phyloP scores from a whole-genome alignment of 331 rosid species.

The Ulmus americana region DNA sequence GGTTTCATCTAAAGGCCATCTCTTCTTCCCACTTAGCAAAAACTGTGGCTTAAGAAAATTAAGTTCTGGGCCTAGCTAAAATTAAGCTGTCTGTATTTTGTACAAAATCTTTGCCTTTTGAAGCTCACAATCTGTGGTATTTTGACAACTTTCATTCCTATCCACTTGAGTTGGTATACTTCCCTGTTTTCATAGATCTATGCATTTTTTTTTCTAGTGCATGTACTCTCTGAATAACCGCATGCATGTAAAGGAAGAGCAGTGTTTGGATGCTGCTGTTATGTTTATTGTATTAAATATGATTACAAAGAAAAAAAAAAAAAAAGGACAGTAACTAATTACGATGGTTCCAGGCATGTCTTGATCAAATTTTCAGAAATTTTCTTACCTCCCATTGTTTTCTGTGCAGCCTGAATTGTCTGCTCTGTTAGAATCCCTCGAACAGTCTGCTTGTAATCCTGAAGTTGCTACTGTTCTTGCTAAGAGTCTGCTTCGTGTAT shows the following conservation, averaged over 20 bases:
- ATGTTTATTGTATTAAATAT: background rate
- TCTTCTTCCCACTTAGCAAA: too few relatives aligned
- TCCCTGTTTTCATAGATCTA: too few relatives aligned
- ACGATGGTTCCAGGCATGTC: background rate
- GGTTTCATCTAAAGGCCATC: too few relatives aligned
- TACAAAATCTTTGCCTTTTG: too few relatives aligned
- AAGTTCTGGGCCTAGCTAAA: too few relatives aligned
- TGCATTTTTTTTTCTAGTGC: background rate
- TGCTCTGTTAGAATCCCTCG: constrained; percentile 74
- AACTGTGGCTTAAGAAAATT: too few relatives aligned
- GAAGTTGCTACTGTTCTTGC: constrained; percentile 58
- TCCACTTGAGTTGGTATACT: too few relatives aligned
- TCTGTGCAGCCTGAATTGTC: constrained; percentile 71
- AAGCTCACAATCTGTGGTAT: too few relatives aligned
- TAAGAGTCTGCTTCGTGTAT: constrained; percentile 59
- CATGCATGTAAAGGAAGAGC: background rate
- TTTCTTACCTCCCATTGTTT: constrained; percentile 21
- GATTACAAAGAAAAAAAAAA: too few relatives aligned
- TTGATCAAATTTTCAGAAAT: constrained; percentile 11
- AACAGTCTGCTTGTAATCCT: constrained; percentile 73
- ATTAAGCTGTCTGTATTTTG: too few relatives aligned
- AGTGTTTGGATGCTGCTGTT: background rate
- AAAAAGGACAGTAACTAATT: too few relatives aligned
- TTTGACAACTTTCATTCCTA: too few relatives aligned
- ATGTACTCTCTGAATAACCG: background rate